These are phyloP conservation scores for Raphidocelis subcapitata DNA, from an alignment of 139 green algal genomes.

Conservation along the genomic window DNA sequence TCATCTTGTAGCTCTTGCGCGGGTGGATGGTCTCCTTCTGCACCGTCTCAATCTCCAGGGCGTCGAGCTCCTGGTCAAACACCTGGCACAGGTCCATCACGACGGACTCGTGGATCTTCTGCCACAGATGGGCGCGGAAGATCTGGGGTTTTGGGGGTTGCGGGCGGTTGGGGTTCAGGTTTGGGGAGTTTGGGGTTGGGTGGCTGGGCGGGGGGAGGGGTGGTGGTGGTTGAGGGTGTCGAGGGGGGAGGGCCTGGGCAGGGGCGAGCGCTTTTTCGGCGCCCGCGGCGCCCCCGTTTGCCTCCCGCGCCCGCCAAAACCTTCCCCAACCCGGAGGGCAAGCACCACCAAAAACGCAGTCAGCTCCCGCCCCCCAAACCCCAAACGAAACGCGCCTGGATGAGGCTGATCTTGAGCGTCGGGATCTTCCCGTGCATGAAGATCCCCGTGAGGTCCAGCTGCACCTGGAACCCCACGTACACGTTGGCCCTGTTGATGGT, in stretches of 20 bases:
- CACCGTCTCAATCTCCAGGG: constrained; percentile 99
- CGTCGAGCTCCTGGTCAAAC: constrained; percentile 95
- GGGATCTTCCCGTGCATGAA: constrained; percentile 99
- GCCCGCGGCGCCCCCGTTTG: too few relatives aligned
- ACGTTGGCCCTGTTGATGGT: constrained; percentile 99
- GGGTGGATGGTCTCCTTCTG: constrained; percentile 99
- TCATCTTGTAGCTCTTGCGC: constrained; percentile 99
- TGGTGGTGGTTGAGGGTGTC: too few relatives aligned
- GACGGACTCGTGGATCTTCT: constrained; percentile 99
- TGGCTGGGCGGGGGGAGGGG: too few relatives aligned
- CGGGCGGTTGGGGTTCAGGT: too few relatives aligned
- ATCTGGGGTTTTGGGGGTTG: too few relatives aligned
- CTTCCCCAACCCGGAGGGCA: too few relatives aligned
- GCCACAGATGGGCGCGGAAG: constrained; percentile 98
- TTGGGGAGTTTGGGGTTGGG: too few relatives aligned
- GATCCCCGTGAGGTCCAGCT: constrained; percentile 99
- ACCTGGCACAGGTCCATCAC: constrained; percentile 78
- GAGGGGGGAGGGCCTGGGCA: too few relatives aligned
- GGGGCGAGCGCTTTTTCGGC: too few relatives aligned
- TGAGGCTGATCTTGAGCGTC: constrained; percentile 99
- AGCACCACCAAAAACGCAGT: too few relatives aligned
- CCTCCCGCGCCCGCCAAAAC: too few relatives aligned
- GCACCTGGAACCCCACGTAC: constrained; percentile 99
- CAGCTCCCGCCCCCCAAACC: too few relatives aligned
- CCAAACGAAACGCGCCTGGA: constrained; percentile 48